Percentiles rank a stretch among this genome's conserved stretches.
These are phyloP conservation scores for Martiniozyma abietophila DNA, from an alignment of 805 yeast species.

Conservation along the genomic window DNA sequence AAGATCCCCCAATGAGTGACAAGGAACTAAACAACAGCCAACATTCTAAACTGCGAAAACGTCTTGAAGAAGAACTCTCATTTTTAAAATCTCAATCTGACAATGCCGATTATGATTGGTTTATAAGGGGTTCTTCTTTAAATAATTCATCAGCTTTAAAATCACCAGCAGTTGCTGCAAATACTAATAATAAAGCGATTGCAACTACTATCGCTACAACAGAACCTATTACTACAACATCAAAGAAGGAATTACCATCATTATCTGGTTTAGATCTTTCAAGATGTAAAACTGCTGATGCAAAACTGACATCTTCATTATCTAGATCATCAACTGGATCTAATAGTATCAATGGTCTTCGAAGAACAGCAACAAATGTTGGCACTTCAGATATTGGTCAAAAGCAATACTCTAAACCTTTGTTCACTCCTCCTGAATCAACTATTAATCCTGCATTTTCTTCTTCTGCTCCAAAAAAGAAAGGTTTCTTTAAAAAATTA, in stretches of 20 bases:
- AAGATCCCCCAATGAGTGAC: slow-evolving; percentile 1
- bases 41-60: slow-evolving; percentile 22
- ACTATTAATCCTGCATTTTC: slow-evolving; percentile 4
- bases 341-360: slow-evolving; percentile 9
- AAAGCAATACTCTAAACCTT: background rate
- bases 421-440: slow-evolving; percentile 1
- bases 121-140: slow-evolving; percentile 14
- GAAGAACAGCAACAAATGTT: slow-evolving; percentile 24
- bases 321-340: slow-evolving; percentile 4
- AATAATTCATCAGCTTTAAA: slow-evolving; percentile 8
- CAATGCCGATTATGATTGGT: slow-evolving; percentile 25
- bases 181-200: background rate
- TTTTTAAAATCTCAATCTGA: slow-evolving; percentile 15
- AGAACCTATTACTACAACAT: slow-evolving; percentile 2
- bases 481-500: slow-evolving; percentile 21
- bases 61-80: slow-evolving; percentile 23
- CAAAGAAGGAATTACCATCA: slow-evolving; percentile 7
- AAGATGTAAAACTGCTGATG: slow-evolving; percentile 22
- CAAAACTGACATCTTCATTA: slow-evolving; percentile 10
- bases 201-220: slow-evolving; percentile 5
- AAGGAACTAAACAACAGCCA: slow-evolving; percentile 11
- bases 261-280: slow-evolving; percentile 11
- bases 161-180: slow-evolving; percentile 4
- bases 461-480: slow-evolving; percentile 11
- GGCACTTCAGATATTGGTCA: slow-evolving; percentile 13